Evolutionary conservation across 2,329 filamentous ascomycete genomes (phyloP).

Genomic region (Tolypocladium inflatum): DNA sequence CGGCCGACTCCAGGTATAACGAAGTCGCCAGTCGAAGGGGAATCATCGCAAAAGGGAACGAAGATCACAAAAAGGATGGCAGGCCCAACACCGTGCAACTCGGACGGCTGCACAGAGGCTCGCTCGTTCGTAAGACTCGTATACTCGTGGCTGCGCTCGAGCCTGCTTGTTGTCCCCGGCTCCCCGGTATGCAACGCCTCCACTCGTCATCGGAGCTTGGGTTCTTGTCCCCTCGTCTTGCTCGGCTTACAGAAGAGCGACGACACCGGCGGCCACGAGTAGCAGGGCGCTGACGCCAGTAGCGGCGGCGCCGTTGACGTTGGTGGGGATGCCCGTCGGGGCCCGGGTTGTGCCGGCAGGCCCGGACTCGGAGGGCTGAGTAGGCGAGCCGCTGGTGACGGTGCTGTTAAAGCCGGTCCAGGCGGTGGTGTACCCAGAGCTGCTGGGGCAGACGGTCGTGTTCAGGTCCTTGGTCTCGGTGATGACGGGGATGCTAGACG

Average conservation of each 20-base stretch:
- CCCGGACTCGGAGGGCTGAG: slow-evolving; percentile 10
- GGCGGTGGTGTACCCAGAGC: slow-evolving; percentile 16
- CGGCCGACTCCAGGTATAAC: neutral
- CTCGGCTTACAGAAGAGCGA: slow-evolving; percentile 23
- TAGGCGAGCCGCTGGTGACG: slow-evolving; percentile 14
- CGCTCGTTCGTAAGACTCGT: slow-evolving; percentile 18
- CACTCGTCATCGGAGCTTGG: slow-evolving; percentile 12
- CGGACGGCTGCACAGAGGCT: slow-evolving; percentile 8
- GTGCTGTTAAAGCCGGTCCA: slow-evolving; percentile 23
- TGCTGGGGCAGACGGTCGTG: slow-evolving; percentile 15
- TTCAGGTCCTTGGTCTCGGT: slow-evolving; percentile 13
- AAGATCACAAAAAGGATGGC: slow-evolving; percentile 6
- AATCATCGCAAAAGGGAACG: slow-evolving; percentile 8
- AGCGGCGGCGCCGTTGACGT: slow-evolving; percentile 17
- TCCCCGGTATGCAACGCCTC: slow-evolving; percentile 10
- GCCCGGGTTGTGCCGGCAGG: slow-evolving; percentile 6
- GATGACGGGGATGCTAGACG: slow-evolving; percentile 11
- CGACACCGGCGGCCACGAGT: slow-evolving; percentile 22
- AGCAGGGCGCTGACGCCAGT: slow-evolving; percentile 26
- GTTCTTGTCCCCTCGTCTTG: neutral
- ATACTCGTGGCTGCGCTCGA: slow-evolving; percentile 22
- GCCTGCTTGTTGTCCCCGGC: slow-evolving; percentile 5
- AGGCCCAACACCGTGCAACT: slow-evolving; percentile 8
- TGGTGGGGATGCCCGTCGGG: slow-evolving; percentile 11
- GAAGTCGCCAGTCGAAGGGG: slow-evolving; percentile 9